Conservation (phyloP, 257 asterid genomes). For the Ocimum tenuiflorum region DNA sequence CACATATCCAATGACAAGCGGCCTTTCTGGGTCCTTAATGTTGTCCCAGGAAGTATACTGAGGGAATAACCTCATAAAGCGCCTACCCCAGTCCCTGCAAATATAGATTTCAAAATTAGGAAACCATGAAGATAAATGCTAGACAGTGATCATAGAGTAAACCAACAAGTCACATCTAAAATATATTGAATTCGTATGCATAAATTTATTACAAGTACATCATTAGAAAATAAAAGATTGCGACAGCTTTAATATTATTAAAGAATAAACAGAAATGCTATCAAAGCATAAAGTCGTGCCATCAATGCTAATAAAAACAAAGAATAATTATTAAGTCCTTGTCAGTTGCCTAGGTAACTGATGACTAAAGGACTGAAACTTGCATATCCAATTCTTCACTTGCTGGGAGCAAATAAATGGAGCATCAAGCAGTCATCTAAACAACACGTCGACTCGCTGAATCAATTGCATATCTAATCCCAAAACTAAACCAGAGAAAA, state of each 20-base stretch:
- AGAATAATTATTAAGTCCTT: not conserved
- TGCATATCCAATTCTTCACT: too few relatives aligned
- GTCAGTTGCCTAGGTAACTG: too few relatives aligned
- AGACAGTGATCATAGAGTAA: conserved; percentile 1
- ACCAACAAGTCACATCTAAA: not conserved
- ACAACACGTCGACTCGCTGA: not conserved
- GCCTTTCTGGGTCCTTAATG: conserved; percentile 75
- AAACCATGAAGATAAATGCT: not conserved
- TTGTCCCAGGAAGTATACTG: conserved; percentile 91
- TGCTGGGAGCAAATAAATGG: too few relatives aligned
- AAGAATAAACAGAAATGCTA: conserved; percentile 5
- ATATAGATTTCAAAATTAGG: conserved; percentile 23
- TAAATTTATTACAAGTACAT: not conserved
- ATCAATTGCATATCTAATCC: not conserved
- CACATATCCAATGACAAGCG: conserved; percentile 86
- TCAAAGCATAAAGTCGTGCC: conserved; percentile 1
- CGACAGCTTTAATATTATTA: not conserved
- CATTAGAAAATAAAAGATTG: not conserved
- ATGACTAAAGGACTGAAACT: too few relatives aligned
- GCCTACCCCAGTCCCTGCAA: conserved; percentile 98
- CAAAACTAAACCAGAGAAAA: not conserved
- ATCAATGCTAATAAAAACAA: not conserved
- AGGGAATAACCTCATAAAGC: conserved; percentile 79
- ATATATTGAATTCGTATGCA: not conserved
- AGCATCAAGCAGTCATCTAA: not conserved